Percentiles rank a stretch among this genome's conserved stretches.
Conservation (phyloP, 2,329 filamentous ascomycete species). For the Ophiostoma novo-ulmi region DNA sequence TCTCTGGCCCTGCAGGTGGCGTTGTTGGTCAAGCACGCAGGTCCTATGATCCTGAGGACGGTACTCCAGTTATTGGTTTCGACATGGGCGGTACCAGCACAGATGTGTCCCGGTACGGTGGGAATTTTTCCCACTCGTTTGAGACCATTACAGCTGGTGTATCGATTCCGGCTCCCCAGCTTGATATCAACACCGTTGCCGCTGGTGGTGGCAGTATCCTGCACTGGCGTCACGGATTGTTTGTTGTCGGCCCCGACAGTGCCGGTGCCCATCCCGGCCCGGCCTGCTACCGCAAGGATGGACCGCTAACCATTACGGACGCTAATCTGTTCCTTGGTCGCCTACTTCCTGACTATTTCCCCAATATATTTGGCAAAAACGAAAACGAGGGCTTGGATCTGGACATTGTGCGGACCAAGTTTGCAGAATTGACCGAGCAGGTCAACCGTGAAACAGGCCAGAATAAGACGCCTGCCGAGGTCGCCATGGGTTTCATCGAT, state of each 20-base stretch:
- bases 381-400: no score
- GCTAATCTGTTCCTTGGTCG: constrained; percentile 61
- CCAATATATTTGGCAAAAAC: no score
- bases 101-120: constrained; percentile 31
- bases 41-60: constrained; percentile 64
- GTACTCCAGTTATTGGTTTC: constrained; percentile 64
- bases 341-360: no score
- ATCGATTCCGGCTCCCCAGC: constrained; percentile 81
- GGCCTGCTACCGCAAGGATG: constrained; percentile 60
- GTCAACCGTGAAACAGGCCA: constrained; percentile 55
- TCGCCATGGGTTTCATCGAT: constrained; percentile 56
- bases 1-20: constrained; percentile 65
- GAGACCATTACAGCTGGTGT: constrained; percentile 69
- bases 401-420: no score
- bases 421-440: constrained; percentile 87
- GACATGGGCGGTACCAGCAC: constrained; percentile 48
- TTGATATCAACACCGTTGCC: constrained; percentile 92
- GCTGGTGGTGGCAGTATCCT: constrained; percentile 62
- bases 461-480: constrained; percentile 52
- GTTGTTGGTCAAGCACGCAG: constrained; percentile 70
- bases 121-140: constrained; percentile 63
- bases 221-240: constrained; percentile 75
- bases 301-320: constrained; percentile 47
- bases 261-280: constrained; percentile 62
- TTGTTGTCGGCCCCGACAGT: constrained; percentile 81